Base-by-base conservation (phyloP, 2,329 filamentous ascomycete species). In the Aspergillus fischeri region DNA sequence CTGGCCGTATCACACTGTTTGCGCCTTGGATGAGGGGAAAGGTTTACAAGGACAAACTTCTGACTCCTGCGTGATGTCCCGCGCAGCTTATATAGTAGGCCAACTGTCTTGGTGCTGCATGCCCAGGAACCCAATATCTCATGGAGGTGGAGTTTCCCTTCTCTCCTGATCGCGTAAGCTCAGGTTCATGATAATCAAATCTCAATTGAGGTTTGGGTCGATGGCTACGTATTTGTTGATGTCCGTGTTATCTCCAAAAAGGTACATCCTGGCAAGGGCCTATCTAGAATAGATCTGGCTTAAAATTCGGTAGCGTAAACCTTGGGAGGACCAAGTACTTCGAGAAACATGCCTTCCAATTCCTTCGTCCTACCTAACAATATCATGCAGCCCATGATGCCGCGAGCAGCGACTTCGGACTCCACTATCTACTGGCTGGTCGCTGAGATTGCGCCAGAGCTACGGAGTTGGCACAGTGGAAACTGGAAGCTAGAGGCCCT, bases 321-420 rank as follows among this genome's bases (percentile, higher is more conserved):
- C 44, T 47, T 47, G 44, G 21, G 28, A 45, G 42, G 21, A 47
- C 4, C 44, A 47, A 47, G 7, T 25, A 10, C 44, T 47, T 47
- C 44, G 44, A 47, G 44, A 27, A 47, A 17, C 32, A 35, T 47
- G 44, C 7, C 44, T 27, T 47, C 27, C 21, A 7, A 47, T 47
- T 47, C 21, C n/a, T 17, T 6, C 41, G 5, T 44, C n/a, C 41
- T 24, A 14, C 44, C 21, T 24, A 47, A 14, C 24, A n/a, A 8
- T 27, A 47, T 17, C 24, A 47, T 47, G 44, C 44, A 47, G 21
- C 21, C 42, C 44, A 47, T 27, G 44, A 14, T 25, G 44, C 45
- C 56, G 55, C 57, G 60, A 58, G 32, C 45, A 59, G 58, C 57
- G 60, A 58, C 51, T 53, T 60, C 58, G 56, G 60, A 58, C 59